Evolutionary conservation across 208 protist species (phyloP).

Genomic region (Acanthamoeba sp.): DNA sequence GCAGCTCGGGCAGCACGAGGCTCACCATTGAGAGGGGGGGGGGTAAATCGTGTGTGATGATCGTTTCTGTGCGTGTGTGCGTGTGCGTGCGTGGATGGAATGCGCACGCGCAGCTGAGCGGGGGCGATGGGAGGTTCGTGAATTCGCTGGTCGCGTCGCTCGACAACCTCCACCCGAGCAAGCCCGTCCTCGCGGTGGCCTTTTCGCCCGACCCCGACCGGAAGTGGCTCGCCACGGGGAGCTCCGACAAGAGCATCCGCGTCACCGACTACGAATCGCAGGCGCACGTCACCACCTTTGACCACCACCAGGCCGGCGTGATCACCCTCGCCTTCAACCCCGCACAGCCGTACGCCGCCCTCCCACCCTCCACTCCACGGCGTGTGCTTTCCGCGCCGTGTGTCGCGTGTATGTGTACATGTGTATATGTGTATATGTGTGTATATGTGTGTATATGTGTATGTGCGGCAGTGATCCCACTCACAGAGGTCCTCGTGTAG

Average conservation of each 20-base stretch:
- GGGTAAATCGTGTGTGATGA: too few species aligned
- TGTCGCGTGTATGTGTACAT: too few species aligned
- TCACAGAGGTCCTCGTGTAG: not conserved
- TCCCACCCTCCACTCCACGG: not conserved
- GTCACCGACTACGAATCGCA: constrained; percentile 3
- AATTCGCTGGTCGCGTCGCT: not conserved
- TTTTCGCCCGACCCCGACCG: constrained; percentile 7
- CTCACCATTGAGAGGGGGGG: too few species aligned
- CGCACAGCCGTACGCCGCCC: not conserved
- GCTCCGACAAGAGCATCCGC: not conserved
- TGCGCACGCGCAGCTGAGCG: not conserved
- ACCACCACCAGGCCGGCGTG: not conserved
- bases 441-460: too few species aligned
- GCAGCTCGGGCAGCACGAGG: too few species aligned
- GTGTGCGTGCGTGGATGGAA: not conserved
- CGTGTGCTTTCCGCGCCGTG: not conserved
- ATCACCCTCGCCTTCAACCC: not conserved
- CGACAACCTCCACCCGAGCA: not conserved
- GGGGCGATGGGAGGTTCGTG: not conserved
- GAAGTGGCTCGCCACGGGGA: not conserved
- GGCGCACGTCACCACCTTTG: not conserved
- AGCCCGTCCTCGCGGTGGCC: not conserved
- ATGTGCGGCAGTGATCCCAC: too few species aligned
- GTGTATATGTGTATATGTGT: too few species aligned
- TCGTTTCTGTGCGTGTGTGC: too few species aligned